Base-by-base conservation (phyloP, 805 yeast genomes). In the Candida sphagnicola region DNA sequence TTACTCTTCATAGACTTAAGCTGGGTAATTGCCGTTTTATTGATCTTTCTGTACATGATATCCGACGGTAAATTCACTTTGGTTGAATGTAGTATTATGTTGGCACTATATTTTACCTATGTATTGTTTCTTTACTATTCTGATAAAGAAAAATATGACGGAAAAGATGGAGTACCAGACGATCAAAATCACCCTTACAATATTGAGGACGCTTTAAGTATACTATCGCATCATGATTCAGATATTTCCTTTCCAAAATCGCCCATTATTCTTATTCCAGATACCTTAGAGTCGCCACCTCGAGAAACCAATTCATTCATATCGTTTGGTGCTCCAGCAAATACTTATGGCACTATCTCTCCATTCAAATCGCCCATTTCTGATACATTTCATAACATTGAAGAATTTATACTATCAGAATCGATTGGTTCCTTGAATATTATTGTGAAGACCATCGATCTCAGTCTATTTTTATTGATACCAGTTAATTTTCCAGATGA, bases 31-130 rank as follows among this genome's bases (percentile, higher is more conserved):
- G 41, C 46, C n/a, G 53, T 56, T 18, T 40, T 64, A 4, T 31
- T 51, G 5, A 34, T 59, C 12, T 56, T 67, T 34, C 49, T 53
- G 38, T 46, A 46, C 28, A 55, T 65, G 11, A 37, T 66, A 14
- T 49, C 57, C 8, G 72, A 67, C 45, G 66, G 66, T 17, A 49
- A 50, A 31, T 54, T 67, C 15, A 65, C 69, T 8, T 15, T 49
- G 10, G 8, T 43, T 1, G 72, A 67, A 44, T 57, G 67, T 37
- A 24, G 47, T 2, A 13, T 49, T 6, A 56, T 67, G 64, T 41
- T 51, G 0, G 25, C 35, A 3, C 38, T 50, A 6, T 62, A 62
- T 39, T 17, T 53, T 3, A 25, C 40, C 4, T 64, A 62, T 41
- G 47, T 62, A 19, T 25, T 42, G 10, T 60, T 56, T 37, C 45